Percentiles rank a stretch among this genome's conserved stretches.
Evolutionary conservation across 495 filamentous ascomycete genomes (phyloP).

Genomic region (Penicillium lividum): DNA sequence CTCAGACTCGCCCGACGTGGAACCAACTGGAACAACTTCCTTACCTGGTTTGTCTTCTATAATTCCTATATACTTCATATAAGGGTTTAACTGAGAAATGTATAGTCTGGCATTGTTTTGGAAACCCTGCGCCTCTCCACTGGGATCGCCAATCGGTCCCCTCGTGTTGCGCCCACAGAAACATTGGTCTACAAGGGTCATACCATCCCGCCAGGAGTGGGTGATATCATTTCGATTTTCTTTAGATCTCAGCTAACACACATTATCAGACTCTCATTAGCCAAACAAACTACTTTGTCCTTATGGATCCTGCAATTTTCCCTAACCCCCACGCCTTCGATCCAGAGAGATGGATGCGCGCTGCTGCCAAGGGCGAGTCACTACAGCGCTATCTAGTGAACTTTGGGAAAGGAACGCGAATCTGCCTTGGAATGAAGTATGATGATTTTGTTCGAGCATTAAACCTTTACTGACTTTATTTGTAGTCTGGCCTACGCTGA

Average conservation of each 20-base stretch:
- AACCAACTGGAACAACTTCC: slow-evolving; percentile 51
- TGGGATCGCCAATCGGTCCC: slow-evolving; percentile 38
- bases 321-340: slow-evolving; percentile 47
- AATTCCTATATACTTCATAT: neutral
- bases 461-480: slow-evolving; percentile 8
- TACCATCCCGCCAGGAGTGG: slow-evolving; percentile 35
- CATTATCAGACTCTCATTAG: slow-evolving; percentile 42
- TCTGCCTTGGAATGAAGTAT: slow-evolving; percentile 46
- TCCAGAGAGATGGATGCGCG: slow-evolving; percentile 52
- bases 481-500: slow-evolving; percentile 46
- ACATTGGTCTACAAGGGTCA: slow-evolving; percentile 43
- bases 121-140: slow-evolving; percentile 51
- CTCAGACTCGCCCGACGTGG: slow-evolving; percentile 29
- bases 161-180: slow-evolving; percentile 43
- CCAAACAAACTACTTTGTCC: slow-evolving; percentile 46
- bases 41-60: slow-evolving; percentile 38
- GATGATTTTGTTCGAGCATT: neutral
- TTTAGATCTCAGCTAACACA: neutral
- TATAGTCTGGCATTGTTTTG: slow-evolving; percentile 40
- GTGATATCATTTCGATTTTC: slow-evolving; percentile 23
- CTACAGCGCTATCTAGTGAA: slow-evolving; percentile 41
- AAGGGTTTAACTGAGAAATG: neutral
- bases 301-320: slow-evolving; percentile 49
- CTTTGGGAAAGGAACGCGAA: slow-evolving; percentile 44
- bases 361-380: slow-evolving; percentile 29